A percentile compares a stretch with the other conserved stretches of the same genome.
Evolutionary conservation across 148 eudicot genomes (phyloP).

Genomic region (Silene latifolia): DNA sequence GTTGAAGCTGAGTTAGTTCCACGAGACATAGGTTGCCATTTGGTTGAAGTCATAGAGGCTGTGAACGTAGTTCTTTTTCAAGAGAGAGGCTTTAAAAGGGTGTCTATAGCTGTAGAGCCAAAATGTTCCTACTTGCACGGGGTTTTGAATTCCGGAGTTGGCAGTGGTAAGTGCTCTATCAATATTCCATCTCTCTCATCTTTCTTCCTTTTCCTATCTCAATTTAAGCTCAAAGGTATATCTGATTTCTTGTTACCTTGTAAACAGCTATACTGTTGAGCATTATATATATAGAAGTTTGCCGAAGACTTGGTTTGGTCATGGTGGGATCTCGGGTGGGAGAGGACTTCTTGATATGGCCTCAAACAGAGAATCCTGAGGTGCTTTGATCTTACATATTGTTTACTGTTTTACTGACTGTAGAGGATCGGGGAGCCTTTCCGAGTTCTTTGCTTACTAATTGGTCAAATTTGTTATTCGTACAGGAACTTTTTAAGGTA

Average conservation of each 20-base stretch:
- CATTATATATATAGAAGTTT: slow-evolving; percentile 81
- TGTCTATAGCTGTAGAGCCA: slow-evolving; percentile 62
- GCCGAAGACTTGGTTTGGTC: slow-evolving; percentile 86
- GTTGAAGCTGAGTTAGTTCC: slow-evolving; percentile 74
- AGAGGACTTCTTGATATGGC: slow-evolving; percentile 95
- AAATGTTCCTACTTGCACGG: slow-evolving; percentile 78
- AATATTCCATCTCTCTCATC: slow-evolving; percentile 7
- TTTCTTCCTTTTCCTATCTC: not conserved
- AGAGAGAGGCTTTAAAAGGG: slow-evolving; percentile 69
- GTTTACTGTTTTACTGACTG: slow-evolving; percentile 1
- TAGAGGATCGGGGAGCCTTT: not conserved
- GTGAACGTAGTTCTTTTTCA: slow-evolving; percentile 81
- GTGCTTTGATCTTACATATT: slow-evolving; percentile 30
- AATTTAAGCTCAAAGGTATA: not conserved
- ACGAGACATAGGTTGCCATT: slow-evolving; percentile 87
- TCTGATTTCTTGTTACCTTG: slow-evolving; percentile 14
- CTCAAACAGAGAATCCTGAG: slow-evolving; percentile 76
- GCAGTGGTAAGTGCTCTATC: slow-evolving; percentile 54
- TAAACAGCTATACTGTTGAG: slow-evolving; percentile 83
- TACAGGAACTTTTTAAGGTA: slow-evolving; percentile 79
- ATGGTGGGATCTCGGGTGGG: slow-evolving; percentile 93
- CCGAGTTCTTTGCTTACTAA: not conserved
- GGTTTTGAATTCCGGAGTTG: slow-evolving; percentile 59
- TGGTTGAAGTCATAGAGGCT: slow-evolving; percentile 83
- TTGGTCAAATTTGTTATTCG: slow-evolving; percentile 15